Percentiles rank a stretch among this genome's conserved stretches.
These are phyloP conservation scores for Scheffersomyces lignosus DNA, from an alignment of 805 yeast species.

Conservation along the genomic window DNA sequence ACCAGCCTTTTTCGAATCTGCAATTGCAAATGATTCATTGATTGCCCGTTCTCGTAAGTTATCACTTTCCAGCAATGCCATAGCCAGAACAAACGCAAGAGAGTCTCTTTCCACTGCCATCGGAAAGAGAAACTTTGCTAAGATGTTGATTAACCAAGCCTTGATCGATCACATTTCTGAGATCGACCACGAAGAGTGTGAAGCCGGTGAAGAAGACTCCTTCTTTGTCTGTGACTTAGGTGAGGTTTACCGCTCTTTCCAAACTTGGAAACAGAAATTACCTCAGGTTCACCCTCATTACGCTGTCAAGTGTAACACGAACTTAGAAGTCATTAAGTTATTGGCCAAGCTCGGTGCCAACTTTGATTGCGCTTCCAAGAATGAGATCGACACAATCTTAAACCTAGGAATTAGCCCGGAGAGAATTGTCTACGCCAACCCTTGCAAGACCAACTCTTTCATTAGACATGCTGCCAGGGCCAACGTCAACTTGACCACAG, in stretches of 20 bases:
- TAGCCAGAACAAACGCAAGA: not conserved
- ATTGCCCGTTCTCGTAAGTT: not conserved
- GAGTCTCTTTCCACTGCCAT: not conserved
- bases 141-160: constrained; percentile 35
- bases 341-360: constrained; percentile 66
- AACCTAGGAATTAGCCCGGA: constrained; percentile 60
- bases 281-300: constrained; percentile 85
- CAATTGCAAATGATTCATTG: not conserved
- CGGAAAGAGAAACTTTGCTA: constrained; percentile 1
- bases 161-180: constrained; percentile 37
- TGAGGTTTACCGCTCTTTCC: constrained; percentile 59
- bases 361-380: constrained; percentile 92
- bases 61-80: not conserved
- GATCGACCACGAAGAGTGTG: constrained; percentile 59
- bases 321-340: constrained; percentile 53
- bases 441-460: constrained; percentile 86
- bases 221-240: constrained; percentile 87
- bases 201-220: constrained; percentile 78
- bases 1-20: constrained; percentile 4
- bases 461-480: constrained; percentile 64
- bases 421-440: constrained; percentile 86
- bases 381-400: constrained; percentile 72
- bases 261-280: constrained; percentile 62
- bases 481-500: constrained; percentile 73
- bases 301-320: constrained; percentile 93